phyloP scores from a whole-genome alignment of 2,329 filamentous ascomycete genomes.

The Exophiala phaeomuriformis region DNA sequence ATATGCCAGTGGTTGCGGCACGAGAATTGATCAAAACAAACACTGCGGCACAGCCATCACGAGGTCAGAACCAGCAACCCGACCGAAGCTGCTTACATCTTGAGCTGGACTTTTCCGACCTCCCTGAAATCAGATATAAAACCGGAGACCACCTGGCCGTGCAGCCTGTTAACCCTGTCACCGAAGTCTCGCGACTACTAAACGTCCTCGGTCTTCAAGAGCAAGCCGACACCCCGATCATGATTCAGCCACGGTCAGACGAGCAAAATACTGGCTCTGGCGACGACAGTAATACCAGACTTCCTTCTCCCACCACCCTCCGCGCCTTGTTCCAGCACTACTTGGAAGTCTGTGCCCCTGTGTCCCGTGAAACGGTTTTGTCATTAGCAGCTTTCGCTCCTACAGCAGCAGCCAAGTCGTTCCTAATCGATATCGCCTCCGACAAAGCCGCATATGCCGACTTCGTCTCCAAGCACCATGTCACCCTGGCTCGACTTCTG shows the following conservation, averaged over 20 bases:
- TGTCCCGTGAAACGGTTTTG: conserved; percentile 84
- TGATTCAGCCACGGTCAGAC: conserved; percentile 12
- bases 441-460: conserved; percentile 83
- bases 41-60: conserved; percentile 29
- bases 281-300: conserved; percentile 49
- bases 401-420: conserved; percentile 66
- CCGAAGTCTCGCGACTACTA: conserved; percentile 33
- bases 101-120: conserved; percentile 33
- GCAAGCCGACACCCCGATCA: conserved; percentile 24
- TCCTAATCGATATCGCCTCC: conserved; percentile 71
- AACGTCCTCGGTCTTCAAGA: conserved; percentile 29
- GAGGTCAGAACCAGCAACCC: not conserved
- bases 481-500: conserved; percentile 29
- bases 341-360: conserved; percentile 82
- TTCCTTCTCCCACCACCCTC: conserved; percentile 84
- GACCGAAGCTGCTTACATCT: conserved; percentile 33
- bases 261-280: no score
- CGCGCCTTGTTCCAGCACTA: conserved; percentile 82
- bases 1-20: not conserved
- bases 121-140: conserved; percentile 36
- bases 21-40: conserved; percentile 2
- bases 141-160: conserved; percentile 40
- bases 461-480: conserved; percentile 47
- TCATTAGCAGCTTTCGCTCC: conserved; percentile 77
- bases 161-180: conserved; percentile 37